Base-by-base conservation (phyloP, 208 protist genomes). In the Crithidia sp. region DNA sequence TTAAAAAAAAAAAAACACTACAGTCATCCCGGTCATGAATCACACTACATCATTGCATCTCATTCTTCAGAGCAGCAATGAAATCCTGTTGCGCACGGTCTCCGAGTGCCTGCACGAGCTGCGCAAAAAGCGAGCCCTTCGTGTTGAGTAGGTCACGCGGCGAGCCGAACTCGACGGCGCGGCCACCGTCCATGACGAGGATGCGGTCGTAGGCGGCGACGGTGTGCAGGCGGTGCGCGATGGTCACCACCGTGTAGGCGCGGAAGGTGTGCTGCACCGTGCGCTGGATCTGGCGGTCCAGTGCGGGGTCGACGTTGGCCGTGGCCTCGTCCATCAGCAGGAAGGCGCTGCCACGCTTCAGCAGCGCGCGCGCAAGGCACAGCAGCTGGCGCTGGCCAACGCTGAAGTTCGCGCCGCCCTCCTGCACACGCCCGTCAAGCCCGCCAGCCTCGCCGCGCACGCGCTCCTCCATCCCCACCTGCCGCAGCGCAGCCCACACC, bases 311-410 rank as follows among this genome's bases (percentile, higher is more conserved):
- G 45, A 94, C 82, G 71, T 90, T 89, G 12, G 87, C 82, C 12
- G 83, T 91, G 9, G 87, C 84, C 77, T 94, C 89, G 67, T 92
- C 89, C 85, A 94, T 90, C 55, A 94, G 68, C 37, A 92, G 76
- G 73, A 92, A 93, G 7, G 44, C 61, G 59, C 81, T 87, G 37
- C 71, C 74, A 9, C 68, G 61, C 71, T 80, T 82, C 67, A 92
- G 84, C 80, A 92, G 72, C 55, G 87, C 85, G 39, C 89, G 87
- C 47, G 89, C 86, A 28, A 92, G 62, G 64, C 84, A 90, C 64
- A 94, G 75, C 17, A 94, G 79, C 77, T 95, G 87, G 19, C 87
- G 85, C 82, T 95, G 85, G 4, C 87, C 87, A 44, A 89, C 83
- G 62, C 85, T 91, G 78, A 87, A 84, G 82, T 93, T 93, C 45